These are phyloP conservation scores for Straminergon stramineum DNA, from an alignment of 225 moss, liverwort and hornwort genomes.

Conservation along the genomic window DNA sequence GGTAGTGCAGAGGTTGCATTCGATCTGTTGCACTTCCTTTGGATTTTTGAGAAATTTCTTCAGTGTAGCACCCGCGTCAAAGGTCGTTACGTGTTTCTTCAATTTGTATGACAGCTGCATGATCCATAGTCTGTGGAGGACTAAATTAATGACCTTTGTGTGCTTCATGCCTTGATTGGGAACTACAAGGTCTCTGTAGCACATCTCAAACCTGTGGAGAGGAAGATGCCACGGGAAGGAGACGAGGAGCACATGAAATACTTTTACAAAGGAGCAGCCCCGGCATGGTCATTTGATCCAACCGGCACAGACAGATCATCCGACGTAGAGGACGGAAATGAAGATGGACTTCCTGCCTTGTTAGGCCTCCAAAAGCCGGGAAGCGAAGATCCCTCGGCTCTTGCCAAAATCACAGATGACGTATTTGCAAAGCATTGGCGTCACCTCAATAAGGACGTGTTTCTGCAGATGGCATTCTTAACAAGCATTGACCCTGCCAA, in stretches of 20 bases:
- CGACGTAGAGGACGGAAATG: neutral
- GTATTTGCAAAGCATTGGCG: conserved; percentile 54
- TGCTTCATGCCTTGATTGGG: neutral
- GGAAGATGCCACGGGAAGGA: conserved; percentile 11
- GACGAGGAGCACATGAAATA: neutral
- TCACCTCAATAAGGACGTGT: conserved; percentile 14
- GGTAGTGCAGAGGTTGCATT: neutral
- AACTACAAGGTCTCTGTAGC: conserved; percentile 65
- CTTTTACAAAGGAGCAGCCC: conserved; percentile 9
- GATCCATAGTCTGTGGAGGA: neutral
- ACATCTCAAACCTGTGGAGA: conserved; percentile 64
- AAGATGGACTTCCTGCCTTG: neutral
- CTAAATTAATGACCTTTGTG: neutral
- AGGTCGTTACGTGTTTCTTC: neutral
- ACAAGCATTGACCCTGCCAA: conserved; percentile 20
- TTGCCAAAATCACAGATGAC: conserved; percentile 10
- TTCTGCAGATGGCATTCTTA: conserved; percentile 25
- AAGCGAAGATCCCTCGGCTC: neutral
- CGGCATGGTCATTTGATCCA: conserved; percentile 64
- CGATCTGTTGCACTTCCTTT: neutral
- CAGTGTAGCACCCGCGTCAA: neutral
- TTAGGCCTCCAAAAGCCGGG: neutral
- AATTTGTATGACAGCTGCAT: neutral
- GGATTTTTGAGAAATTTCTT: neutral
- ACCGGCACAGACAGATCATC: conserved; percentile 2